Base-by-base conservation (phyloP, 495 filamentous ascomycete genomes). In the Penicillium desertorum region DNA sequence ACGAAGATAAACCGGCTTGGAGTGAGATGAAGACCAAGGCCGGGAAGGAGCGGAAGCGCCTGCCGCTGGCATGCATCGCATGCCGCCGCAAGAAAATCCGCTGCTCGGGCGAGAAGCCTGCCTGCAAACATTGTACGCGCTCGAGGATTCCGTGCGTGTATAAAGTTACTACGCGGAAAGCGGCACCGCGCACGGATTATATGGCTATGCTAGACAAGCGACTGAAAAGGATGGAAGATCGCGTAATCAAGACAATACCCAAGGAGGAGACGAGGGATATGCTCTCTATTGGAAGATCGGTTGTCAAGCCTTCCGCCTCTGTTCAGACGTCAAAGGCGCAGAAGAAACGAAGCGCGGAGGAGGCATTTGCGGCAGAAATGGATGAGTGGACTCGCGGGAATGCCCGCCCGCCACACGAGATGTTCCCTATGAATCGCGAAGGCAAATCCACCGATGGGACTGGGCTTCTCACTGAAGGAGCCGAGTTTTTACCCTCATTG, bases 131-230 rank as follows among this genome's bases (percentile, higher is more conserved):
- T 76, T 98, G 94, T 71, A 82, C 95, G 56, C 82, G 92, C 50
- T 96, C 91, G 53, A 84, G 94, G 41, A 96, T 96, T 63, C 93
- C 94, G 5, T 98, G 94, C 69, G 91, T 98, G n/a, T 98, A 98
- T 80, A 98, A 98, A 66, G 90, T 96, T 45, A 96, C 93, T 0
- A 91, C 92, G 10, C 80, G 94, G 59, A 98, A 97, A 70, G 92
- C 92, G 3, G 91, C 92, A n/a, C 93, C 94, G 37, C 82, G 94
- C 55, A 96, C 93, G 16, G 94, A 98, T 71, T 98, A 98, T 71
- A 98, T 98, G 94, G 93, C 93, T 16, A 98, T 96, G 93, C 73
- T 98, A 60, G 94, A 98, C 71, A 95, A 96, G 71, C 79, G 93
- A 54, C 70, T 94, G 56, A 93, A 91, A 76, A 77, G 92, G 51